Evolutionary conservation across 2,329 filamentous ascomycete genomes (phyloP).

Genomic region (Akanthomyces dipterigenus): DNA sequence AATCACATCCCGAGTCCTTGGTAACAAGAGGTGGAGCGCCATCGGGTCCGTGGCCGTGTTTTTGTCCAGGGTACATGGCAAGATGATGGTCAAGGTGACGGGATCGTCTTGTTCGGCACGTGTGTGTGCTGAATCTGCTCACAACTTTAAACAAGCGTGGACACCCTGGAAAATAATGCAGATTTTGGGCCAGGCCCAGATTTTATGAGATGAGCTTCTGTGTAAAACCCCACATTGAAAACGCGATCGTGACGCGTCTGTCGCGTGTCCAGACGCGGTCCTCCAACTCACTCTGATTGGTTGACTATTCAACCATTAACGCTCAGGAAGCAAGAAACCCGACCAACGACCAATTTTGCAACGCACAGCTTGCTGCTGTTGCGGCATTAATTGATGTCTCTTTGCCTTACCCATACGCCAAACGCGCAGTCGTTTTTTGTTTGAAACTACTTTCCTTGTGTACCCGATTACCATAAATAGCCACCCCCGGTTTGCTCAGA

Average conservation of each 20-base stretch:
- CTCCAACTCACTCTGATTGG: background rate
- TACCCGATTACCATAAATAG: too few relatives aligned
- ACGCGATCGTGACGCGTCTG: constrained; percentile 7
- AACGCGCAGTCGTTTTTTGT: too few relatives aligned
- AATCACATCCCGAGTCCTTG: background rate
- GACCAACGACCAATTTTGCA: background rate
- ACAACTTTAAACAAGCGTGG: too few relatives aligned
- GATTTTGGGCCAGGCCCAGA: background rate
- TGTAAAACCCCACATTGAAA: background rate
- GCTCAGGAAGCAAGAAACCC: background rate
- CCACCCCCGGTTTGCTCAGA: too few relatives aligned
- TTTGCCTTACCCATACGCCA: too few relatives aligned
- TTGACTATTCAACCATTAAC: background rate
- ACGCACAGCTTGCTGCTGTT: too few relatives aligned
- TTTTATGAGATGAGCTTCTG: background rate
- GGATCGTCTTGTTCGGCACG: background rate
- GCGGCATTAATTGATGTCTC: too few relatives aligned
- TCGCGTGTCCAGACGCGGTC: constrained; percentile 6
- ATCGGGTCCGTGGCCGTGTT: background rate
- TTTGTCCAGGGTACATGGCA: background rate
- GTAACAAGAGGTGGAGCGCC: background rate
- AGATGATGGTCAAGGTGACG: background rate
- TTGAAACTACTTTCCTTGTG: too few relatives aligned
- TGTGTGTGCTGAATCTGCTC: background rate
- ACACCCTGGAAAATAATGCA: background rate